These are phyloP conservation scores for Tagetes erecta DNA, from an alignment of 129 eudicot genomes.

Conservation along the genomic window DNA sequence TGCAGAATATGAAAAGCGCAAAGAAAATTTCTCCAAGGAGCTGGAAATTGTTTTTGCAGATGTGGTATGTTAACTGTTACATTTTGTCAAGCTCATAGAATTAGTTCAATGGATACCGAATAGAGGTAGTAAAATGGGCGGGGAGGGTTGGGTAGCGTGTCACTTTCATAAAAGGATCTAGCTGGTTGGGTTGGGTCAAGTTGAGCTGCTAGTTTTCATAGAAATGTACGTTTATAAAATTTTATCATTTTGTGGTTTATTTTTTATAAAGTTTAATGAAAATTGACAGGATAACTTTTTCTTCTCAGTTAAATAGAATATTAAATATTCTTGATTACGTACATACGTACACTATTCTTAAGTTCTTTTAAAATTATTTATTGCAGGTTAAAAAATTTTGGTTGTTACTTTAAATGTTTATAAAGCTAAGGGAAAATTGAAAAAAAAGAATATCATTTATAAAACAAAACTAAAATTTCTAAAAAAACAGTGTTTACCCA, in stretches of 20 bases:
- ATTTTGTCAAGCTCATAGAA: neutral
- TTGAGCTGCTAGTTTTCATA: neutral
- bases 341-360: neutral
- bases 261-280: neutral
- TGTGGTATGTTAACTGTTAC: conserved; percentile 64
- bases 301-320: neutral
- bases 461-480: neutral
- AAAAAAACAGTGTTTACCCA: neutral
- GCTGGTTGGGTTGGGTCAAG: neutral
- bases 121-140: neutral
- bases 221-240: neutral
- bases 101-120: neutral
- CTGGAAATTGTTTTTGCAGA: conserved; percentile 88
- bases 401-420: neutral
- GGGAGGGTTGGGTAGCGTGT: neutral
- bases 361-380: neutral
- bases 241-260: neutral
- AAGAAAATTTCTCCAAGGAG: conserved; percentile 90
- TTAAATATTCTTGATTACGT: neutral
- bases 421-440: neutral
- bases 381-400: neutral
- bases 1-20: conserved; percentile 82
- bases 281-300: neutral
- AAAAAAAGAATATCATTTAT: neutral
- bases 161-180: neutral